Evolutionary conservation across 148 eudicot genomes (phyloP).

Genomic region (Pouteria glomerata): DNA sequence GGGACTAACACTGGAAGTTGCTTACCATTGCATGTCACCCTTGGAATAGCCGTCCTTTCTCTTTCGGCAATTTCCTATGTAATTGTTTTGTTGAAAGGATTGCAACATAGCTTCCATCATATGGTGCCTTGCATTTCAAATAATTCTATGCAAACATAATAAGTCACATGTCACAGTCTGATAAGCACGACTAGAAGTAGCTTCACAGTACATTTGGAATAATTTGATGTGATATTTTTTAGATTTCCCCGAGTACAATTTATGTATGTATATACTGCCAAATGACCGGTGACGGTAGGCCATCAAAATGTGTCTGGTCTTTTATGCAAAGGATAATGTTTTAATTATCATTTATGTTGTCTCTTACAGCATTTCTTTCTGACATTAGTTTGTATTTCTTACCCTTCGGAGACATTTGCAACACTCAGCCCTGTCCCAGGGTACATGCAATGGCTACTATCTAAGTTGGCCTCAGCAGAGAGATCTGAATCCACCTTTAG

Average conservation of each 20-base stretch:
- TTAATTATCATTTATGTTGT: not conserved
- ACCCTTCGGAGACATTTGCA: conserved; percentile 69
- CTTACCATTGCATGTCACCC: not conserved
- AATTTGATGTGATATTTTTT: not conserved
- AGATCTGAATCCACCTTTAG: conserved; percentile 55
- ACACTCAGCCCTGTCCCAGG: conserved; percentile 98
- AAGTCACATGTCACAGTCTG: not conserved
- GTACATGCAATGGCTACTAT: conserved; percentile 81
- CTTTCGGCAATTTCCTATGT: not conserved
- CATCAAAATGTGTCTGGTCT: not conserved
- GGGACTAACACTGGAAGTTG: not conserved
- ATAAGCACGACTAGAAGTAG: not conserved
- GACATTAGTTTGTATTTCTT: conserved; percentile 3
- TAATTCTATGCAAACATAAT: not conserved
- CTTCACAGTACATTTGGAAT: not conserved
- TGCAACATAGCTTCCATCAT: not conserved
- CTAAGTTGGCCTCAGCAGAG: conserved; percentile 70
- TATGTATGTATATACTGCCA: not conserved
- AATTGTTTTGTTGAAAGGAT: not conserved
- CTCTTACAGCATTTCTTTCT: not conserved
- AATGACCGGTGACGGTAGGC: not conserved
- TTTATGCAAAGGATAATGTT: too few relatives aligned
- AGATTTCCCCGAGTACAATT: too few relatives aligned
- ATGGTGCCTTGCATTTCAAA: not conserved
- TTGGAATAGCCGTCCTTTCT: not conserved